Evolutionary conservation across 106 monocot species (phyloP).

Genomic region (Xerophyta viscosa): DNA sequence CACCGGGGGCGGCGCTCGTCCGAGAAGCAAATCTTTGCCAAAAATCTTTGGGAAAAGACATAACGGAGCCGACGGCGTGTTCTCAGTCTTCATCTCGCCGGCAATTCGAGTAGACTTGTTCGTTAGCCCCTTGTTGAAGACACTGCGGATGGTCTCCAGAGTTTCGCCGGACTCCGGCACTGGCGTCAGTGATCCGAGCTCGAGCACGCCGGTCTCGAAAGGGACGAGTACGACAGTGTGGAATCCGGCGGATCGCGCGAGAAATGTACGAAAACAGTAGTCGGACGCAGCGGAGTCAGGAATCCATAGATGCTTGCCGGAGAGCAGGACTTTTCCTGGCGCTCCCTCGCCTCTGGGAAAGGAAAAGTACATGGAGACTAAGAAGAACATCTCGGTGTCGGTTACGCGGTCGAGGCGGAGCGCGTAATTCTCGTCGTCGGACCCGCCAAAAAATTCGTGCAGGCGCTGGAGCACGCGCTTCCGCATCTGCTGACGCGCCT

Average conservation of each 20-base stretch:
- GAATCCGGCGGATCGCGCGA: constrained; percentile 52
- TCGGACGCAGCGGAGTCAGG: constrained; percentile 18
- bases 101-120: not conserved
- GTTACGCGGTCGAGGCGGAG: constrained; percentile 62
- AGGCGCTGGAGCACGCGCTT: constrained; percentile 73
- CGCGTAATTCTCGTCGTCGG: constrained; percentile 51
- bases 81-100: not conserved
- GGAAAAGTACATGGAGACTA: constrained; percentile 84
- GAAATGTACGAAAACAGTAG: constrained; percentile 42
- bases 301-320: constrained; percentile 62
- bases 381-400: constrained; percentile 75
- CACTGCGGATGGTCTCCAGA: constrained; percentile 17
- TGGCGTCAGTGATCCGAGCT: constrained; percentile 37
- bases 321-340: constrained; percentile 44
- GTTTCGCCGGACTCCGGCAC: constrained; percentile 29
- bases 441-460: constrained; percentile 24
- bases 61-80: not conserved
- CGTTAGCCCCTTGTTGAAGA: constrained; percentile 9
- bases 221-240: constrained; percentile 54
- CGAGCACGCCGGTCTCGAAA: constrained; percentile 53
- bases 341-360: constrained; percentile 57
- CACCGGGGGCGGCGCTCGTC: not conserved
- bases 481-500: constrained; percentile 23
- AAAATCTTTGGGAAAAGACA: constrained; percentile 37
- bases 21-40: constrained; percentile 36